These are phyloP conservation scores for Pyrenophora tritici-repentis DNA, from an alignment of 2,329 filamentous ascomycete species.

Conservation along the genomic window DNA sequence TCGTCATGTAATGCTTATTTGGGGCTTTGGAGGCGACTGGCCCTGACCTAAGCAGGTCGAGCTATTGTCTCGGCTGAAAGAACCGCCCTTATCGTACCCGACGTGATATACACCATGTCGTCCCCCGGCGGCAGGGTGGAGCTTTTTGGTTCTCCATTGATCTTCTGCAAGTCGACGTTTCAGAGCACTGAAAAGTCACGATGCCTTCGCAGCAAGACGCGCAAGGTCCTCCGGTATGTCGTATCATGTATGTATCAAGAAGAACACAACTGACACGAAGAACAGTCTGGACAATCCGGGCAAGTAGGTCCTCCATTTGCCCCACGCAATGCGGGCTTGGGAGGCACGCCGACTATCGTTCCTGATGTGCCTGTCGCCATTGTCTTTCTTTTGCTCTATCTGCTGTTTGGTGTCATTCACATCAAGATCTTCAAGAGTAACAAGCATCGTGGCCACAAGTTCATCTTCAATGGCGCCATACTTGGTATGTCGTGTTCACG, in stretches of 20 bases:
- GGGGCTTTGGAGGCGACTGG: slow-evolving; percentile 12
- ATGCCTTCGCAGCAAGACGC: slow-evolving; percentile 20
- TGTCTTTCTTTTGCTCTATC: slow-evolving; percentile 50
- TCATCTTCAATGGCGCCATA: slow-evolving; percentile 50
- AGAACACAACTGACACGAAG: slow-evolving; percentile 6
- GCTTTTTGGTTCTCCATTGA: slow-evolving; percentile 15
- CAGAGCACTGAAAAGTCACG: slow-evolving; percentile 1
- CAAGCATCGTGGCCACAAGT: slow-evolving; percentile 49
- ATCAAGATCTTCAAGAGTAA: slow-evolving; percentile 51
- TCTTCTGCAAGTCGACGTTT: slow-evolving; percentile 6
- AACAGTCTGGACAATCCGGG: slow-evolving; percentile 9
- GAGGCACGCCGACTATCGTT: slow-evolving; percentile 34
- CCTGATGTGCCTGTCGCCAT: slow-evolving; percentile 50
- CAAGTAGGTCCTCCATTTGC: slow-evolving; percentile 37
- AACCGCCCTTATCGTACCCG: slow-evolving; percentile 9
- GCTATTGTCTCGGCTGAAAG: slow-evolving; percentile 21
- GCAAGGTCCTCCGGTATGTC: slow-evolving; percentile 14
- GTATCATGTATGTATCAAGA: not conserved
- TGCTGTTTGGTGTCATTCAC: slow-evolving; percentile 48
- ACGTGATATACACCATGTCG: slow-evolving; percentile 29
- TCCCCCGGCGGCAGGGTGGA: slow-evolving; percentile 5
- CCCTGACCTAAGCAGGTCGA: slow-evolving; percentile 23
- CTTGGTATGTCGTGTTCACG: slow-evolving; percentile 41
- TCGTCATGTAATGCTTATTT: slow-evolving; percentile 32
- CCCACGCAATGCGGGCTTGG: slow-evolving; percentile 32